Evolutionary conservation across 139 green algal species (phyloP), one percentile per base, ranked within the genome.

Genomic region (Auxenochlorella pyrenoidosa): DNA sequence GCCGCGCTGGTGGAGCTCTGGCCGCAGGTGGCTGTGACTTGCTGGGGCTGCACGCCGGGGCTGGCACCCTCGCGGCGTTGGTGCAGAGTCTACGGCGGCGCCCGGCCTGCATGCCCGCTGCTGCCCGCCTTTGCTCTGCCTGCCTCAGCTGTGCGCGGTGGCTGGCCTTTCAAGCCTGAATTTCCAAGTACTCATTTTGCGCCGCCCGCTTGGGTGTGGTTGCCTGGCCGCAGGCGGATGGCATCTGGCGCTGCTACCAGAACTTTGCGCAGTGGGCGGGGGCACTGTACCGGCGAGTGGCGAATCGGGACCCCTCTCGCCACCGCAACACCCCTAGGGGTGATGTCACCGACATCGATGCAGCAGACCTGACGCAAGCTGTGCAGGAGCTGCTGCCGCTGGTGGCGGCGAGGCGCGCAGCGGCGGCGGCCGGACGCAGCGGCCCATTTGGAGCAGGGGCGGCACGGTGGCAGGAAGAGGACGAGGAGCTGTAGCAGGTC

Each of bases 1-100:
- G 91, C 92, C 10, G 94, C 93, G 5, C 91, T 97, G 10, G n/a
- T 97, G 2, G 95, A 97, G 89, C 84, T 97, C 66, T 89, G 85
- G 85, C 85, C 85, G n/a, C 75, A 89, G 85, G 58, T 85, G 40
- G 8, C 40, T 1, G 13, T 8, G 30, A 5, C 0, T 32, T 34
- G 76, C 12, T 63, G 24, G 21, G 38, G 38, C 38, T 24, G 71
- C 38, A 54, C 2, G 68, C 6, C 68, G 28, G 54, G 54, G 16
- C 15, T 63, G 54, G 47, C 47, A n/a, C n/a, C n/a, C n/a, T n/a
- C n/a, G 47, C 47, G 12, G 47, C 47, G 12, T 18, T 58, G 47
- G 6, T 6, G 6, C 12, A 12, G 12, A 12, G 13, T 63, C 54
- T 63, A 13, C 54, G 6, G 6, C 47, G 6, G 54, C 15, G 54